Conservation (phyloP, 345 rosid genomes). For the Brassica rapa region DNA sequence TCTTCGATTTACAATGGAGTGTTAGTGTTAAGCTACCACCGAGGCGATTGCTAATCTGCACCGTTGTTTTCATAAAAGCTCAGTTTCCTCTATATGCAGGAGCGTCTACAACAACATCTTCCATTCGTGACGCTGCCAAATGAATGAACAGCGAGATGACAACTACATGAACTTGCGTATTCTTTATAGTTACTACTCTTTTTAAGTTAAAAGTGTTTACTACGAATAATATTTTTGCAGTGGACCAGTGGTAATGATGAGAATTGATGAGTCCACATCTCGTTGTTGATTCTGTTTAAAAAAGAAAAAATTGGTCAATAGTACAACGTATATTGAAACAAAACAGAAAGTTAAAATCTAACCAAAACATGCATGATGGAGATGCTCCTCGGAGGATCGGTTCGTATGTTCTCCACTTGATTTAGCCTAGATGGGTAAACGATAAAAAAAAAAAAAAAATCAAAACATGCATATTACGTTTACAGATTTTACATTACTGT, state of each 20-base stretch:
- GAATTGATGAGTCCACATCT: too few species aligned
- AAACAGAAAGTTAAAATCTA: too few species aligned
- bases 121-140: background rate
- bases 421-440: too few species aligned
- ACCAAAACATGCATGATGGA: too few species aligned
- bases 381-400: too few species aligned
- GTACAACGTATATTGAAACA: too few species aligned
- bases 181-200: background rate
- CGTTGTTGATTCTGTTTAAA: too few species aligned
- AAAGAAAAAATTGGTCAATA: too few species aligned
- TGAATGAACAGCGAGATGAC: background rate
- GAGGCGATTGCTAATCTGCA: slow-evolving; percentile 18
- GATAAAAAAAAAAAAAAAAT: too few species aligned
- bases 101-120: background rate
- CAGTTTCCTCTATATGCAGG: background rate
- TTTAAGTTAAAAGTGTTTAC: background rate
- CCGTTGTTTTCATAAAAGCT: slow-evolving; percentile 7
- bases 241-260: background rate
- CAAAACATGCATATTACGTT: background rate
- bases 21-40: background rate
- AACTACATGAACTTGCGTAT: background rate
- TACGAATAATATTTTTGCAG: background rate
- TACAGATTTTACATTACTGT: background rate
- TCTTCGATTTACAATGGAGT: background rate
- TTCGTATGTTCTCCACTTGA: too few species aligned